phyloP scores from a whole-genome alignment of 164 flowering plant genomes.

The Vitis rotundifolia region DNA sequence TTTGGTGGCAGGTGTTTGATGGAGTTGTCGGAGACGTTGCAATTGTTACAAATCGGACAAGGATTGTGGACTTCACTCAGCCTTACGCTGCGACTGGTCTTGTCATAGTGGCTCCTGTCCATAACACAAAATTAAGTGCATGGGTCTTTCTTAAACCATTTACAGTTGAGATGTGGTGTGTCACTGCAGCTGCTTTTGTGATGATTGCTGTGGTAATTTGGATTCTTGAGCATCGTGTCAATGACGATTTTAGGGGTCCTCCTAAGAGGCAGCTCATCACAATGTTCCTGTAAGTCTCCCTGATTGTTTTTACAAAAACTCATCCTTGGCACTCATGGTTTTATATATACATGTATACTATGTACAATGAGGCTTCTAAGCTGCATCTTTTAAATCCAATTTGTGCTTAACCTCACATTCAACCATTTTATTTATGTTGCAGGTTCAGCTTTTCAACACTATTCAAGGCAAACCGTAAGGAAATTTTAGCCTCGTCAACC shows the following conservation, averaged over 20 bases:
- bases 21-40: slow-evolving; percentile 85
- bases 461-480: slow-evolving; percentile 73
- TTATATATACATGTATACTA: background rate
- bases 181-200: slow-evolving; percentile 59
- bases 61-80: slow-evolving; percentile 76
- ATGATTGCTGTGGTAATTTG: slow-evolving; percentile 72
- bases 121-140: slow-evolving; percentile 45
- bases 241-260: slow-evolving; percentile 77
- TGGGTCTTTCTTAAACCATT: slow-evolving; percentile 88
- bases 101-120: slow-evolving; percentile 64
- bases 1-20: slow-evolving; percentile 56
- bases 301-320: background rate
- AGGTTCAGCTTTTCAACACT: slow-evolving; percentile 93
- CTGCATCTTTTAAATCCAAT: background rate
- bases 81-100: slow-evolving; percentile 72
- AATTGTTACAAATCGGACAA: slow-evolving; percentile 67
- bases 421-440: slow-evolving; percentile 23
- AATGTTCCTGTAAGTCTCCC: slow-evolving; percentile 52
- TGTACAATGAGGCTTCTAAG: background rate
- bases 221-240: slow-evolving; percentile 84
- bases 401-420: background rate
- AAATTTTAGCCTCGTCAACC: slow-evolving; percentile 1
- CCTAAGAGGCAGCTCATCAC: slow-evolving; percentile 68
- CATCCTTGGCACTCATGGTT: background rate
- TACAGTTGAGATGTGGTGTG: slow-evolving; percentile 70